phyloP scores from a whole-genome alignment of 2,329 filamentous ascomycete species.

The Aspergillus eucalypticola region DNA sequence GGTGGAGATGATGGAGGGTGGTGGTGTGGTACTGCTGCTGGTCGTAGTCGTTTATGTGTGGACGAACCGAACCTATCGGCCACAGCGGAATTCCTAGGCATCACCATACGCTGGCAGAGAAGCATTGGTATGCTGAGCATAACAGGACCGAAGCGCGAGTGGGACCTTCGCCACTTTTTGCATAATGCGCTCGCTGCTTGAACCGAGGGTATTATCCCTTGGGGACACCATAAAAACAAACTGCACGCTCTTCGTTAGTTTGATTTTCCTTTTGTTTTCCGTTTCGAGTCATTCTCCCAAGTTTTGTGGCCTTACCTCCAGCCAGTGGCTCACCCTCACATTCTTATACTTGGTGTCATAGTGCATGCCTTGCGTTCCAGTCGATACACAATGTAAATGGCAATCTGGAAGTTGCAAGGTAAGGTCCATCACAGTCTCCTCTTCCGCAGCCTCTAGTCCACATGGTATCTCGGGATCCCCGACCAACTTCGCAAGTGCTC shows the following conservation, averaged over 20 bases:
- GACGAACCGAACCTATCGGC: neutral
- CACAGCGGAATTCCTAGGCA: neutral
- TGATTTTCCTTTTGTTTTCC: neutral
- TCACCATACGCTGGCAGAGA: conserved; percentile 12
- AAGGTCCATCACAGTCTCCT: conserved; percentile 12
- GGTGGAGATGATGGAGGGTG: neutral
- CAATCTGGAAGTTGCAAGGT: conserved; percentile 15
- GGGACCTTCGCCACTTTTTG: conserved; percentile 11
- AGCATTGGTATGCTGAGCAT: conserved; percentile 14
- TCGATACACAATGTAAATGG: conserved; percentile 6
- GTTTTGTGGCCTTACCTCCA: conserved; percentile 15
- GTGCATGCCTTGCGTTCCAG: conserved; percentile 15
- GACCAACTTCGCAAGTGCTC: neutral
- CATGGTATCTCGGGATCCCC: conserved; percentile 5
- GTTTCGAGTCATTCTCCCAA: neutral
- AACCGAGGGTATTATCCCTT: neutral
- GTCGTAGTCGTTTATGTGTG: neutral
- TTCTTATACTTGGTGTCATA: conserved; percentile 17
- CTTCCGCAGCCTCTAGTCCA: neutral
- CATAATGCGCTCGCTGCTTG: conserved; percentile 3
- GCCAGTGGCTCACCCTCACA: conserved; percentile 14
- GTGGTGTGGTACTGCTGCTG: neutral
- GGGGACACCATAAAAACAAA: conserved; percentile 13
- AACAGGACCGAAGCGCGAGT: conserved; percentile 18
- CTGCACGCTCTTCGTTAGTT: conserved; percentile 1